These are phyloP conservation scores for Aphanomyces invadans DNA, from an alignment of 352 stramenopile species.

Conservation along the genomic window DNA sequence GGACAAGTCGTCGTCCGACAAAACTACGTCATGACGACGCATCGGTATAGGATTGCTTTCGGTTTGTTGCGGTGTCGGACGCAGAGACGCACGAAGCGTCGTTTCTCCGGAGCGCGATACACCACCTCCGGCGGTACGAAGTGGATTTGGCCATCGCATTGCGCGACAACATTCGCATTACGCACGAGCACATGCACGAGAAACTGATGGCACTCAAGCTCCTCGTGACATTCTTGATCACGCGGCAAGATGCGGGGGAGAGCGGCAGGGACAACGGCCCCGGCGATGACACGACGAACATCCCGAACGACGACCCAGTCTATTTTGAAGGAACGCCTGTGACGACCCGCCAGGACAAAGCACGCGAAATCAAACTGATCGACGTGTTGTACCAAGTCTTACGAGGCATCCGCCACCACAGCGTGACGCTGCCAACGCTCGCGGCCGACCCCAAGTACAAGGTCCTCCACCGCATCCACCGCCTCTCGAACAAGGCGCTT, in stretches of 20 bases:
- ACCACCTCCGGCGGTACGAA: conserved; percentile 8
- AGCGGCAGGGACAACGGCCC: neutral
- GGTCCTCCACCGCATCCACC: conserved; percentile 22
- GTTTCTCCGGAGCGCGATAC: conserved; percentile 7
- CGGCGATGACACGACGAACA: neutral
- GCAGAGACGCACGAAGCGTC: conserved; percentile 15
- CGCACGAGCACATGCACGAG: conserved; percentile 4
- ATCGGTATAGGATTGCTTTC: conserved; percentile 20
- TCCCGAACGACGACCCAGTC: neutral
- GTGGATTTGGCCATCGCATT: neutral
- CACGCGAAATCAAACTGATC: conserved; percentile 15
- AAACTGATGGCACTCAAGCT: neutral
- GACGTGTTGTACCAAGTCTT: conserved; percentile 21
- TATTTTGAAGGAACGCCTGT: conserved; percentile 1
- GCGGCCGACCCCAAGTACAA: conserved; percentile 9
- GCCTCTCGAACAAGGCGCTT: conserved; percentile 19
- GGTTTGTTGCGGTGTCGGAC: conserved; percentile 10
- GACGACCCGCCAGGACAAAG: conserved; percentile 5
- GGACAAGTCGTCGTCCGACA: neutral
- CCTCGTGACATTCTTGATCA: conserved; percentile 5
- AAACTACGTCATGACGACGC: neutral
- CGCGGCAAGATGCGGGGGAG: neutral
- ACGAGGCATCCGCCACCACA: neutral
- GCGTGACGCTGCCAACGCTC: neutral
- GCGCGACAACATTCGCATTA: neutral